Evolutionary conservation across 2,329 filamentous ascomycete species (phyloP).

Genomic region (Escovopsis sp.): DNA sequence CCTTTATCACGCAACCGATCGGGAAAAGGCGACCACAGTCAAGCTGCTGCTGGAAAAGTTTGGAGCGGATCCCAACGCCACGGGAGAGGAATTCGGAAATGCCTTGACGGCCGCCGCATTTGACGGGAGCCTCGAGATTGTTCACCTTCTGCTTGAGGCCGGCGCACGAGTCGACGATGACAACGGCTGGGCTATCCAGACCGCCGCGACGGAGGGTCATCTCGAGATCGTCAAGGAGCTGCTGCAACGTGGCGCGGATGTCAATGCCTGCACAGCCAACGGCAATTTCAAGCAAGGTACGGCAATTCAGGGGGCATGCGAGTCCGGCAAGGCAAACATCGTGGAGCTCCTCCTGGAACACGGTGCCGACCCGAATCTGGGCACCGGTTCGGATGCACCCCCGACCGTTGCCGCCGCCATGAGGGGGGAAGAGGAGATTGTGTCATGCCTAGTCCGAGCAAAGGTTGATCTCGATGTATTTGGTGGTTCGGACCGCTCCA

Average conservation of each 20-base stretch:
- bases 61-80: constrained; percentile 22
- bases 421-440: constrained; percentile 18
- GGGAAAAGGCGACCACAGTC: constrained; percentile 22
- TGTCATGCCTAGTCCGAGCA: constrained; percentile 19
- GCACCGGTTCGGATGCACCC: constrained; percentile 17
- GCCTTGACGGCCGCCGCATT: constrained; percentile 21
- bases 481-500: constrained; percentile 18
- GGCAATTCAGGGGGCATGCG: constrained; percentile 24
- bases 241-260: constrained; percentile 18
- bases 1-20: constrained; percentile 24
- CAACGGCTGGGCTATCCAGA: constrained; percentile 23
- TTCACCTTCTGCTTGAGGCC: constrained; percentile 17
- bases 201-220: constrained; percentile 20
- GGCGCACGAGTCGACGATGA: constrained; percentile 19
- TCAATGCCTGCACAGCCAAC: constrained; percentile 17
- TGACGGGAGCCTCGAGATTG: constrained; percentile 17
- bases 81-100: constrained; percentile 19
- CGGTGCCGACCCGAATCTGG: constrained; percentile 21
- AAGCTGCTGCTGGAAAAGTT: constrained; percentile 19
- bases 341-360: constrained; percentile 22
- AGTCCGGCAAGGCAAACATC: constrained; percentile 19
- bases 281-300: constrained; percentile 16
- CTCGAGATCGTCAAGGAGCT: constrained; percentile 19
- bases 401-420: constrained; percentile 23
- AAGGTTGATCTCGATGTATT: constrained; percentile 21